These are phyloP conservation scores for Leccinum solheimii DNA, from an alignment of 1,284 basidiomycete genomes.

Conservation along the genomic window DNA sequence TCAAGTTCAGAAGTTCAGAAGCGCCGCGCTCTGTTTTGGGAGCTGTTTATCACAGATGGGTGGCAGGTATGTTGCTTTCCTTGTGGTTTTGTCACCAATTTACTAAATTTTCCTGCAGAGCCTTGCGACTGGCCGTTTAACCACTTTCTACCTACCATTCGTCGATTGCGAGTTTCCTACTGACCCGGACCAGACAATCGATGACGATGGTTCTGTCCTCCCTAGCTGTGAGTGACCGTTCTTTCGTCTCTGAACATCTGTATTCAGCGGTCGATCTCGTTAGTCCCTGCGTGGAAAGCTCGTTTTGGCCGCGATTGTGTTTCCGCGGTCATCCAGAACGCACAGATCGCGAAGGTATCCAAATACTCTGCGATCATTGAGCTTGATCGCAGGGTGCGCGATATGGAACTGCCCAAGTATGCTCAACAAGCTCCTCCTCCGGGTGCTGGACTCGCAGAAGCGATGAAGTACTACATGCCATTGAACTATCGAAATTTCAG, in stretches of 20 bases:
- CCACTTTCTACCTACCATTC: conserved; percentile 65
- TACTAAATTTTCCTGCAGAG: conserved; percentile 34
- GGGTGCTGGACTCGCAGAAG: conserved; percentile 46
- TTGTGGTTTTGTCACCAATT: background rate
- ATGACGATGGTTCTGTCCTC: conserved; percentile 51
- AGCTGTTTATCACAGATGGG: conserved; percentile 65
- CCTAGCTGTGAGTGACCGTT: conserved; percentile 51
- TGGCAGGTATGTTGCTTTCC: conserved; percentile 52
- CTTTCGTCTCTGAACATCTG: conserved; percentile 3
- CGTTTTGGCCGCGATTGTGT: conserved; percentile 68
- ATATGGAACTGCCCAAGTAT: conserved; percentile 59
- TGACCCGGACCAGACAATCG: conserved; percentile 53
- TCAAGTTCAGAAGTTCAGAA: conserved; percentile 62
- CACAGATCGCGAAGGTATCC: conserved; percentile 62
- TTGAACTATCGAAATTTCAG: conserved; percentile 66
- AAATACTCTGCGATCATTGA: conserved; percentile 64
- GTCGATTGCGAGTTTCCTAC: conserved; percentile 64
- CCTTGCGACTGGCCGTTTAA: conserved; percentile 61
- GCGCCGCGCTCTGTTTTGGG: conserved; percentile 71
- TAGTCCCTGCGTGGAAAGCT: conserved; percentile 74
- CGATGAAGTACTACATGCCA: conserved; percentile 68
- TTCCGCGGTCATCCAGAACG: conserved; percentile 62
- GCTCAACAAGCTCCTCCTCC: conserved; percentile 45
- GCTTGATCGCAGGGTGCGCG: conserved; percentile 61
- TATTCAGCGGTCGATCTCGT: background rate